Conservation (phyloP, 108 stramenopile species). For the Aurantiochytrium sp. region DNA sequence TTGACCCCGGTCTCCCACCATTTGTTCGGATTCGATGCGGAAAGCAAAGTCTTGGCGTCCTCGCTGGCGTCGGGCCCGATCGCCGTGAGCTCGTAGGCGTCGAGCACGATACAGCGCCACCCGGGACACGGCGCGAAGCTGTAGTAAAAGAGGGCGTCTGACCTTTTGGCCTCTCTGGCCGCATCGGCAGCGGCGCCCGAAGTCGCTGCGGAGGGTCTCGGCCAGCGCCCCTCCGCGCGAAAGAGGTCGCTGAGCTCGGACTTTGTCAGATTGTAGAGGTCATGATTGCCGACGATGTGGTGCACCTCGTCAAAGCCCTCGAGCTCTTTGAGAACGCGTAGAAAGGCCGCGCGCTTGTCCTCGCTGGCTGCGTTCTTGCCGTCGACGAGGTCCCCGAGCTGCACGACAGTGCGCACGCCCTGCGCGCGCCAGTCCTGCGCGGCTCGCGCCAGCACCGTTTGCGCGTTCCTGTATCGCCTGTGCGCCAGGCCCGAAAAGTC, state of each 20-base stretch:
- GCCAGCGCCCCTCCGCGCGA: background rate
- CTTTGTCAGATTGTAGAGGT: slow-evolving; percentile 1
- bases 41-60: background rate
- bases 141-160: too few relatives aligned
- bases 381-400: slow-evolving; percentile 5
- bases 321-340: background rate
- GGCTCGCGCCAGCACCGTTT: background rate
- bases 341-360: background rate
- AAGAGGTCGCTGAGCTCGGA: background rate
- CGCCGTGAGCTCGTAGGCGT: background rate
- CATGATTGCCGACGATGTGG: slow-evolving; percentile 3
- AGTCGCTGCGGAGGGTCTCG: too few relatives aligned
- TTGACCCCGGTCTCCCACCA: background rate
- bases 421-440: background rate
- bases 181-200: too few relatives aligned
- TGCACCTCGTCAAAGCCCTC: background rate
- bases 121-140: background rate
- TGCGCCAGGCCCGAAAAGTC: background rate
- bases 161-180: too few relatives aligned
- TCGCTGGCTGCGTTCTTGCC: background rate
- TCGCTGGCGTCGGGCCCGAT: background rate
- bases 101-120: background rate
- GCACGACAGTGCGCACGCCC: background rate
- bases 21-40: background rate
- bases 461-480: background rate